These are phyloP conservation scores for Hymenoscyphus fructigenus DNA, from an alignment of 2,329 filamentous ascomycete genomes.

Conservation along the genomic window DNA sequence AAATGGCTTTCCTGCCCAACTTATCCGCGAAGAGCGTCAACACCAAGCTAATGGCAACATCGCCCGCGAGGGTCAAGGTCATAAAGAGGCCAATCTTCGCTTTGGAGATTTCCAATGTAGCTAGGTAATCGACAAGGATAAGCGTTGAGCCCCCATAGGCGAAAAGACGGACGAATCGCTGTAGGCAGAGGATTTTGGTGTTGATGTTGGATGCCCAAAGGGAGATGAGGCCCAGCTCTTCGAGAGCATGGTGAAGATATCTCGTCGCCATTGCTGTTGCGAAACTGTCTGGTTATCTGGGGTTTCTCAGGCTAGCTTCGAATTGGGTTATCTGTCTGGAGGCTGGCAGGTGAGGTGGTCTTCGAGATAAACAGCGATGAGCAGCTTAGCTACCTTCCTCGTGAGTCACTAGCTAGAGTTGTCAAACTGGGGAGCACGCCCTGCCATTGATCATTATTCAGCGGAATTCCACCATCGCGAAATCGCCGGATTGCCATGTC, in stretches of 20 bases:
- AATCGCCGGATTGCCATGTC: not conserved
- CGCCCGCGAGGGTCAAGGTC: slow-evolving; percentile 61
- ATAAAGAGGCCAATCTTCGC: slow-evolving; percentile 61
- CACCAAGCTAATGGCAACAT: slow-evolving; percentile 57
- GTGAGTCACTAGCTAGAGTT: not conserved
- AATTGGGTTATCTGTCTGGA: not conserved
- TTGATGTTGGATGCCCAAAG: slow-evolving; percentile 46
- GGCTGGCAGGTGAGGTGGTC: not conserved
- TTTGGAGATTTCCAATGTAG: slow-evolving; percentile 49
- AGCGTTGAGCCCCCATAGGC: slow-evolving; percentile 61
- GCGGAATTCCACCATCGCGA: not conserved
- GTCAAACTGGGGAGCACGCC: not conserved
- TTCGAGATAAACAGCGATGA: not conserved
- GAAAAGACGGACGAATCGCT: slow-evolving; percentile 61
- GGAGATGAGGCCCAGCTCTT: slow-evolving; percentile 48
- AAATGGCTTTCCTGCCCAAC: slow-evolving; percentile 53
- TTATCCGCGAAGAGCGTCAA: slow-evolving; percentile 59
- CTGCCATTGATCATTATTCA: not conserved
- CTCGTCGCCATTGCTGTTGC: slow-evolving; percentile 31
- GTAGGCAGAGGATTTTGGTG: slow-evolving; percentile 56
- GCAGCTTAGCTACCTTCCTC: not conserved
- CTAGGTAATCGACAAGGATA: slow-evolving; percentile 57
- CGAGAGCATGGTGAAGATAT: slow-evolving; percentile 26
- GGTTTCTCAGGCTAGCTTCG: too few relatives aligned
- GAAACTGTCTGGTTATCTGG: not conserved